phyloP scores from a whole-genome alignment of 1,139 yeast species.

The Sugiyamaella xylanicola region DNA sequence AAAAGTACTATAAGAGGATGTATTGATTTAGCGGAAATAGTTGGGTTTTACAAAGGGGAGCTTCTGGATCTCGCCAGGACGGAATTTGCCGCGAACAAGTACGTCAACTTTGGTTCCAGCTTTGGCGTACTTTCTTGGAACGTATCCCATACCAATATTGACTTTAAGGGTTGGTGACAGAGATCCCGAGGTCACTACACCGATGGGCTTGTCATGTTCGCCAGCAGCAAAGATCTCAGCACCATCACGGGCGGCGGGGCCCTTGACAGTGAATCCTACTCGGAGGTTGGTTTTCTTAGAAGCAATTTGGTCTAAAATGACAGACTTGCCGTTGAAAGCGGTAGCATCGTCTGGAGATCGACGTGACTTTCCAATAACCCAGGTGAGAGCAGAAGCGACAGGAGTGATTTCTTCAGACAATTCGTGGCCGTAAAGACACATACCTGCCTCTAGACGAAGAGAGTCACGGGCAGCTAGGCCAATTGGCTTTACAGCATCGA shows the following conservation, averaged over 20 bases:
- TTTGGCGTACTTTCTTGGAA: conserved; percentile 72
- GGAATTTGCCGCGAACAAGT: conserved; percentile 79
- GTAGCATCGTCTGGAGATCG: conserved; percentile 49
- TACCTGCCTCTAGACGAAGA: conserved; percentile 92
- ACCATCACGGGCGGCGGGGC: conserved; percentile 95
- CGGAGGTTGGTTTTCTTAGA: conserved; percentile 67
- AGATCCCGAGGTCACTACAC: conserved; percentile 85
- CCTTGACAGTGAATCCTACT: conserved; percentile 72
- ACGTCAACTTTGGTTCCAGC: conserved; percentile 73
- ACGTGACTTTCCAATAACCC: conserved; percentile 86
- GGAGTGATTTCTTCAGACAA: conserved; percentile 81
- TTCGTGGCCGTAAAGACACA: conserved; percentile 97
- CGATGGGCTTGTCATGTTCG: conserved; percentile 58
- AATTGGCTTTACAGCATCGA: conserved; percentile 72
- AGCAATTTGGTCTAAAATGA: conserved; percentile 68
- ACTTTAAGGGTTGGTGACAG: conserved; percentile 79
- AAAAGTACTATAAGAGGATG: too few species aligned
- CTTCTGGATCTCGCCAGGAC: conserved; percentile 73
- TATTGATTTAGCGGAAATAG: conserved; percentile 61
- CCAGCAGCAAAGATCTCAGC: conserved; percentile 61
- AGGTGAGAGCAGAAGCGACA: conserved; percentile 80
- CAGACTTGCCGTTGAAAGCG: conserved; percentile 76
- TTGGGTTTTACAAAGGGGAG: conserved; percentile 81
- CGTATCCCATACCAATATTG: conserved; percentile 90
- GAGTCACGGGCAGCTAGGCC: conserved; percentile 98